A percentile compares a stretch with the other conserved stretches of the same genome.
phyloP scores from a whole-genome alignment of 108 stramenopile species.

The Nannochloropsis gaditana region DNA sequence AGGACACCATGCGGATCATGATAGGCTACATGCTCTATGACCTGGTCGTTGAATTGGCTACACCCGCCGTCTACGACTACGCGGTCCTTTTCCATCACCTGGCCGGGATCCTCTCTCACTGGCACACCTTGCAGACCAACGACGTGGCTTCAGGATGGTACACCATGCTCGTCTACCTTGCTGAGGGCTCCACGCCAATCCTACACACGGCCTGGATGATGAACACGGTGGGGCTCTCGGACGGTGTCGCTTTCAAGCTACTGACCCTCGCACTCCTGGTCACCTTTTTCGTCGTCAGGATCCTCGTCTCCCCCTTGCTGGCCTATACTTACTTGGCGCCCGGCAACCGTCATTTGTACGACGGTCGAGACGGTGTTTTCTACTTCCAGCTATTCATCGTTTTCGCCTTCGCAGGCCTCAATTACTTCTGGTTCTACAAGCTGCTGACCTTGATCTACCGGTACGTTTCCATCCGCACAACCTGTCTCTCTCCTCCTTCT shows the following conservation, averaged over 20 bases:
- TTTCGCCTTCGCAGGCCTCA: neutral
- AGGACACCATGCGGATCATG: slow-evolving; percentile 18
- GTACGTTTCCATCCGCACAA: neutral
- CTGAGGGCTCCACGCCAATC: neutral
- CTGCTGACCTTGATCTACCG: neutral
- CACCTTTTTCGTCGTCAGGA: neutral
- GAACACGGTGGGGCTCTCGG: slow-evolving; percentile 5
- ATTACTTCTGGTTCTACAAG: slow-evolving; percentile 16
- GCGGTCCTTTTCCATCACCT: neutral
- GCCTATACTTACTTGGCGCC: neutral
- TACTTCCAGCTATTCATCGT: slow-evolving; percentile 18
- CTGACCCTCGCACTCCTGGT: neutral
- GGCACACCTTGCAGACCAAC: neutral
- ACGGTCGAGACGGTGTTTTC: neutral
- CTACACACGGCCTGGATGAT: slow-evolving; percentile 17
- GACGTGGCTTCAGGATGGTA: slow-evolving; percentile 7
- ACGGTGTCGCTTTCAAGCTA: neutral
- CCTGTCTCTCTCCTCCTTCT: neutral
- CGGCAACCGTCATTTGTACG: neutral
- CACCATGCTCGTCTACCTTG: neutral
- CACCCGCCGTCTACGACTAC: neutral
- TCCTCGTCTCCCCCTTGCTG: neutral
- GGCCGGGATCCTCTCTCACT: neutral
- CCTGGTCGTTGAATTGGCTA: neutral
- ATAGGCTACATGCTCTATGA: neutral